Conservation (phyloP, 768 basidiomycete genomes). For the Mycena galericulata region DNA sequence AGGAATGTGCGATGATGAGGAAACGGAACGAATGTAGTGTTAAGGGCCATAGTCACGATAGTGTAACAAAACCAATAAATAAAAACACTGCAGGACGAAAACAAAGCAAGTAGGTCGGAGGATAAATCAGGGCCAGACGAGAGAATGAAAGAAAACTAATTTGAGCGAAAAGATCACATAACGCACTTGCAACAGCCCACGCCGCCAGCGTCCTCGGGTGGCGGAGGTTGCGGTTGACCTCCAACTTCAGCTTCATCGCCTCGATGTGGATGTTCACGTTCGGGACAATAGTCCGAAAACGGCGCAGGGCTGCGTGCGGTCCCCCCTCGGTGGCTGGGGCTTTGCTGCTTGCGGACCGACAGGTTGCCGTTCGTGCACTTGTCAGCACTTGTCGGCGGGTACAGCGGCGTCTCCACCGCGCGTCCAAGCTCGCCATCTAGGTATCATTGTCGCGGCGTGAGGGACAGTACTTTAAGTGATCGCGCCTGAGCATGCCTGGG, state of each 20-base stretch:
- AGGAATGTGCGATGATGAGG: conserved; percentile 6
- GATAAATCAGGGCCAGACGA: background rate
- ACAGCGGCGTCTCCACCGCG: conserved; percentile 38
- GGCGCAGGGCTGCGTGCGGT: conserved; percentile 67
- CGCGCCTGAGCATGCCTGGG: conserved; percentile 86
- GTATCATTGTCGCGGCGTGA: conserved; percentile 61
- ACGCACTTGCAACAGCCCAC: conserved; percentile 86
- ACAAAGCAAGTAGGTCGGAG: background rate
- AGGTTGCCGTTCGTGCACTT: conserved; percentile 38
- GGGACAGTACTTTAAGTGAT: conserved; percentile 76
- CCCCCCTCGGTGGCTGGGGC: conserved; percentile 41
- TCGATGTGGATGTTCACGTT: conserved; percentile 38
- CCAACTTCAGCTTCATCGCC: conserved; percentile 46
- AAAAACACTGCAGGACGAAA: background rate
- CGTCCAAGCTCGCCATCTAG: conserved; percentile 76
- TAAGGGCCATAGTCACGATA: conserved; percentile 14
- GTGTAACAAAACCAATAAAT: conserved; percentile 3
- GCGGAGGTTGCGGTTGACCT: conserved; percentile 42
- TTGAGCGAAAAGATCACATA: conserved; percentile 67
- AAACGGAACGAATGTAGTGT: conserved; percentile 15
- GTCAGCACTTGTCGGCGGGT: conserved; percentile 36
- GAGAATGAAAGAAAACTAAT: background rate
- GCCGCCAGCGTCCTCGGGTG: conserved; percentile 61
- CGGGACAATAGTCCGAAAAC: conserved; percentile 66
- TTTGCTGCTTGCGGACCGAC: conserved; percentile 32